phyloP scores from a whole-genome alignment of 176 grass and related monocot genomes.

The Tillandsia fasciculata region DNA sequence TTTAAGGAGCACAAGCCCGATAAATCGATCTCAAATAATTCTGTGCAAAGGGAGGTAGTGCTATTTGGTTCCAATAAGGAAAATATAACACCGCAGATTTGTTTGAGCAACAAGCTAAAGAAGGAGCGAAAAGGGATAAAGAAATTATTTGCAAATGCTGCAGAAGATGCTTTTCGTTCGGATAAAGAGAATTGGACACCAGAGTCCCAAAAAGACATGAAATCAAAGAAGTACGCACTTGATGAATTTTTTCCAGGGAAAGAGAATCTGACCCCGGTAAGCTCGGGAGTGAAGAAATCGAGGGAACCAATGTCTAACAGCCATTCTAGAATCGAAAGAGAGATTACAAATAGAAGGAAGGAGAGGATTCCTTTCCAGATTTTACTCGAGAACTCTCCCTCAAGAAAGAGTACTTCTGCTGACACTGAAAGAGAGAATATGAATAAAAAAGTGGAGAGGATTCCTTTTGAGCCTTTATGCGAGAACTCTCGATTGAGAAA shows the following conservation, averaged over 20 bases:
- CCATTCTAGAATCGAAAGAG: constrained; percentile 31
- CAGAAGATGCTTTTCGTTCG: constrained; percentile 48
- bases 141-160: constrained; percentile 21
- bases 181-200: constrained; percentile 22
- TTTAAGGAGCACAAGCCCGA: constrained; percentile 27
- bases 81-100: constrained; percentile 11
- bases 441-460: constrained; percentile 19
- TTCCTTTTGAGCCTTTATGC: constrained; percentile 46
- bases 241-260: constrained; percentile 59
- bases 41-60: background rate
- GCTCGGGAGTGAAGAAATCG: constrained; percentile 29
- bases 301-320: constrained; percentile 33
- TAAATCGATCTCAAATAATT: background rate
- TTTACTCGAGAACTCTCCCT: constrained; percentile 30
- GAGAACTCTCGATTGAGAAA: constrained; percentile 18
- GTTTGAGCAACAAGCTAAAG: constrained; percentile 14
- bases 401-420: background rate
- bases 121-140: constrained; percentile 9
- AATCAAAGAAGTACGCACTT: constrained; percentile 1
- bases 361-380: constrained; percentile 50
- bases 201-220: background rate
- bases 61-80: constrained; percentile 44
- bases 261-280: constrained; percentile 71
- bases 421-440: constrained; percentile 19
- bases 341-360: constrained; percentile 41